phyloP scores from a whole-genome alignment of 108 stramenopile genomes.

The Pseudonitzschia delicatissima region DNA sequence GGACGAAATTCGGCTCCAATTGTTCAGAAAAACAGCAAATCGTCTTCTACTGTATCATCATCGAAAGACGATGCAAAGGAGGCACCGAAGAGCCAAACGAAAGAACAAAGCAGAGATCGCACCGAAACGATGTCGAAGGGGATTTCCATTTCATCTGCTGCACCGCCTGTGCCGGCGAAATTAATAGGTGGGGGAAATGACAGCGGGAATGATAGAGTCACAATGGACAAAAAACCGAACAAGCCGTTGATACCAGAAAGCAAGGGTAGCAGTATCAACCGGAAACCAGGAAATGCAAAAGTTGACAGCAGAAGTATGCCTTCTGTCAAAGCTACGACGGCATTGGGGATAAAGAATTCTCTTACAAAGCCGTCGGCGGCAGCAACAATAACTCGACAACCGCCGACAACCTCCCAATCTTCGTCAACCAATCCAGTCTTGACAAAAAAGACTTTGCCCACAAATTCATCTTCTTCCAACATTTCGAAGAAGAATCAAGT shows the following conservation, averaged over 20 bases:
- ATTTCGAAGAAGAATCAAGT: neutral
- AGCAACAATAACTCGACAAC: neutral
- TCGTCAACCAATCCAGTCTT: neutral
- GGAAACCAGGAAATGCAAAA: neutral
- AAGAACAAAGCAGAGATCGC: neutral
- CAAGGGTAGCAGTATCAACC: neutral
- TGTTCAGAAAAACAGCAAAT: neutral
- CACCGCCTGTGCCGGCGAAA: neutral
- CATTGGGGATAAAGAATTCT: neutral
- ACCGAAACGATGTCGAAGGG: neutral
- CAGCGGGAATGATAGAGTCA: conserved; percentile 36
- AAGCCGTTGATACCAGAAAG: conserved; percentile 16
- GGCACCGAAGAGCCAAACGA: neutral
- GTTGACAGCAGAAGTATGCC: neutral
- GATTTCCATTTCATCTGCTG: neutral
- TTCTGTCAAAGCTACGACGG: neutral
- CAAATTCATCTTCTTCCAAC: neutral
- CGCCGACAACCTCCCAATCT: neutral
- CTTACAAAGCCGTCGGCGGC: neutral
- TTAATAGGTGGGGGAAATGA: neutral
- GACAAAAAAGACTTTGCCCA: neutral
- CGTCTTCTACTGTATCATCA: neutral
- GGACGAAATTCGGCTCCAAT: neutral
- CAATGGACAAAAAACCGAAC: conserved; percentile 14
- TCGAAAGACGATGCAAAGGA: conserved; percentile 1